Conservation (phyloP, 768 basidiomycete species). For the Mrakia blollopis region DNA sequence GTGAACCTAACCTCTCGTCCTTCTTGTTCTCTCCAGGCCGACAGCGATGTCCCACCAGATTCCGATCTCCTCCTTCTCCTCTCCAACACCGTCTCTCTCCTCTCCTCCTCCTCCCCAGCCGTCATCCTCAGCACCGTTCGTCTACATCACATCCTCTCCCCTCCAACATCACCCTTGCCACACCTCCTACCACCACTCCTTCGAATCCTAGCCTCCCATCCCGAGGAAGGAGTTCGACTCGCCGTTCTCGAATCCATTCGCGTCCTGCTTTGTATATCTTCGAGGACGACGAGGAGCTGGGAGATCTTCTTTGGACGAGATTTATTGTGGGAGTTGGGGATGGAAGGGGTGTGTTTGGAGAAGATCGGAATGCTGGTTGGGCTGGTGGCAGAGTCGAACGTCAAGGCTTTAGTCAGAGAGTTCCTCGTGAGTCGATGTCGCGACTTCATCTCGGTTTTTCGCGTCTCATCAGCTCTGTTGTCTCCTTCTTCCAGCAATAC, state of each 20-base stretch:
- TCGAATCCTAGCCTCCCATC: slow-evolving; percentile 22
- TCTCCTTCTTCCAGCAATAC: slow-evolving; percentile 58
- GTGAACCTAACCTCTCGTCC: no score
- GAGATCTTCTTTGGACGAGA: slow-evolving; percentile 4
- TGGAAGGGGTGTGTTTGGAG: slow-evolving; percentile 42
- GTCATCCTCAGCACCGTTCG: slow-evolving; percentile 21
- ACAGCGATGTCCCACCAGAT: slow-evolving; percentile 7
- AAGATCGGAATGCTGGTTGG: slow-evolving; percentile 72
- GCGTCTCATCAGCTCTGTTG: not conserved
- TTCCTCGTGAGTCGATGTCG: slow-evolving; percentile 64
- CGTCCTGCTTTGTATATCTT: slow-evolving; percentile 21
- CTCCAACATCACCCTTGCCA: slow-evolving; percentile 20
- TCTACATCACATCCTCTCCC: slow-evolving; percentile 23
- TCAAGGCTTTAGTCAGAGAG: slow-evolving; percentile 68
- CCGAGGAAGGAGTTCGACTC: slow-evolving; percentile 20
- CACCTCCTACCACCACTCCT: slow-evolving; percentile 30
- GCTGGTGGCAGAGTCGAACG: slow-evolving; percentile 62
- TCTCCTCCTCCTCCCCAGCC: slow-evolving; percentile 30
- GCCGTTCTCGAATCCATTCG: slow-evolving; percentile 13
- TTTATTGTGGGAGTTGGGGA: slow-evolving; percentile 37
- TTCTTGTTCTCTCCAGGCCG: no score
- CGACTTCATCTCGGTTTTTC: no score
- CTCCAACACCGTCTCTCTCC: not conserved
- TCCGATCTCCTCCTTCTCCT: slow-evolving; percentile 30
- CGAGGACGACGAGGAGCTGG: slow-evolving; percentile 28